A percentile compares a stretch with the other conserved stretches of the same genome.
Evolutionary conservation across 1,284 basidiomycete species (phyloP).

Genomic region (Cystobasidium pallidum): DNA sequence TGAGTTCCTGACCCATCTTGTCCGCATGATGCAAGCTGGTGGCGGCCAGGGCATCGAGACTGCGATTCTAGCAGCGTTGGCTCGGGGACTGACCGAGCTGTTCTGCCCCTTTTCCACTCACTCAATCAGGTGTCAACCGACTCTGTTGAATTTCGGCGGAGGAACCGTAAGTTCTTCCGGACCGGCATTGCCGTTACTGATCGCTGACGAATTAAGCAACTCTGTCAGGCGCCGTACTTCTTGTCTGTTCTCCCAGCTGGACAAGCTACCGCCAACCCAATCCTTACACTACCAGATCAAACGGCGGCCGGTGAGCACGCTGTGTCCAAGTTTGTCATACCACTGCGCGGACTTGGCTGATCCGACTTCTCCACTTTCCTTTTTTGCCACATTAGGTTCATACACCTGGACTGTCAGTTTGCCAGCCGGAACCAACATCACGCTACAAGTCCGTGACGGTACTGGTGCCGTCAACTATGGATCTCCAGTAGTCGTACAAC

Average conservation of each 20-base stretch:
- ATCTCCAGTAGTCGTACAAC: constrained; percentile 24
- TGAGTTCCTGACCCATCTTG: background rate
- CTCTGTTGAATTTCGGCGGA: constrained; percentile 12
- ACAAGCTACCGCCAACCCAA: constrained; percentile 50
- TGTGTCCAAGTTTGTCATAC: background rate
- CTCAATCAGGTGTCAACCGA: constrained; percentile 17
- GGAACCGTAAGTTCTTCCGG: constrained; percentile 1
- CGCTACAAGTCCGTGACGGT: constrained; percentile 52
- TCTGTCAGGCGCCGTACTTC: constrained; percentile 44
- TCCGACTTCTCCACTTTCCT: background rate
- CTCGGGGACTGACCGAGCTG: background rate
- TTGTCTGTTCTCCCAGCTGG: constrained; percentile 46
- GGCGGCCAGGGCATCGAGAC: no score
- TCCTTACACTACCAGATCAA: constrained; percentile 50
- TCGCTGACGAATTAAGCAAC: background rate
- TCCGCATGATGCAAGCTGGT: background rate
- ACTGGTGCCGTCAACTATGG: constrained; percentile 46
- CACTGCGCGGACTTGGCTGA: background rate
- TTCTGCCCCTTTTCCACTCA: background rate
- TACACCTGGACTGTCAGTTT: constrained; percentile 54
- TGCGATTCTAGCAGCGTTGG: no score
- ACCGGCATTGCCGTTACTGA: background rate
- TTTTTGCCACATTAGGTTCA: constrained; percentile 37
- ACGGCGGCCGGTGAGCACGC: constrained; percentile 29
- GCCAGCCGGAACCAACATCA: constrained; percentile 52